Conservation (phyloP, 345 rosid species). For the Brassica carinata region DNA sequence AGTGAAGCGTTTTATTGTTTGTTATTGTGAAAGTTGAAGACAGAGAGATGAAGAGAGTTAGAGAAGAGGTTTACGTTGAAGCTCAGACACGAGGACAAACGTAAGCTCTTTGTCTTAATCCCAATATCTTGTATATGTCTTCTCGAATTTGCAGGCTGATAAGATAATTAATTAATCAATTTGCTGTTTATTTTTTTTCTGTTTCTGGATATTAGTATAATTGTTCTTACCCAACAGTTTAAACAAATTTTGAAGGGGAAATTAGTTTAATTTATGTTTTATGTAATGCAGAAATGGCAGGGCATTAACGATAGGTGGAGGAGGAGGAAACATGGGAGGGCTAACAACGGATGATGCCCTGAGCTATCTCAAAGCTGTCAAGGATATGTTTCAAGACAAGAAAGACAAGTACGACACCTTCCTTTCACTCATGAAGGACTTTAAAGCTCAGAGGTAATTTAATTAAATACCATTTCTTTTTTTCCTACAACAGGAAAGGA, state of each 20-base stretch:
- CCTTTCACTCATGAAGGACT: constrained; percentile 96
- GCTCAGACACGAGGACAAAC: constrained; percentile 71
- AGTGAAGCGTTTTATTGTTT: constrained; percentile 39
- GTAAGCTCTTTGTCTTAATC: constrained; percentile 47
- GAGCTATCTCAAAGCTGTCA: constrained; percentile 87
- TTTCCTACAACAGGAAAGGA: neutral
- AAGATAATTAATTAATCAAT: neutral
- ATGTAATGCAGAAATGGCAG: constrained; percentile 64
- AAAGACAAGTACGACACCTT: constrained; percentile 84
- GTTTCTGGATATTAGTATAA: neutral
- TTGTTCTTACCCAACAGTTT: neutral
- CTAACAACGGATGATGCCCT: constrained; percentile 86
- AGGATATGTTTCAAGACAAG: constrained; percentile 79
- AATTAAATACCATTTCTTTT: neutral
- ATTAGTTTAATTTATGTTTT: neutral
- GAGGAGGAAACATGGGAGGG: constrained; percentile 53
- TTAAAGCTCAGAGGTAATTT: constrained; percentile 85
- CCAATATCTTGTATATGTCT: neutral
- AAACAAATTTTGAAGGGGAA: no score
- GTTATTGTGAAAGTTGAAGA: neutral
- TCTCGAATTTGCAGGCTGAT: neutral
- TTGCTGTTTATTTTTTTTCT: neutral
- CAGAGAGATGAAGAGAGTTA: constrained; percentile 73
- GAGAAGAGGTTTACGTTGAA: constrained; percentile 73
- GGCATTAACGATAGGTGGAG: constrained; percentile 48